A percentile compares a stretch with the other conserved stretches of the same genome.
phyloP scores from a whole-genome alignment of 83 land plant species.

The Diphasiastrum complanatum region DNA sequence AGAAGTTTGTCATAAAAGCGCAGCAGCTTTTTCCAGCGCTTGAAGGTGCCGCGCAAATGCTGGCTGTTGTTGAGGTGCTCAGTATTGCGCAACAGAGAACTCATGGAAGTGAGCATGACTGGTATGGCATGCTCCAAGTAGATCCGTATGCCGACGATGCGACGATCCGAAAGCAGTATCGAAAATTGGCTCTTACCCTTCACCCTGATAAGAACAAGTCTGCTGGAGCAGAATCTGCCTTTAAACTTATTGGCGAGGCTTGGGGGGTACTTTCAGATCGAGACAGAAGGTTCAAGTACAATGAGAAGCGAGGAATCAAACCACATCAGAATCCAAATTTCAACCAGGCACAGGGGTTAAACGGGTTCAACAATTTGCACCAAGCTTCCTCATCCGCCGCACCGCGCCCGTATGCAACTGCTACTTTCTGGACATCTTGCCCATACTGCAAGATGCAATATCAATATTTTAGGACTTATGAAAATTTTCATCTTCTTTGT shows the following conservation, averaged over 20 bases:
- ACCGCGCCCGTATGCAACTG: neutral
- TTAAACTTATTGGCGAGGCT: conserved; percentile 48
- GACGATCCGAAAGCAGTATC: conserved; percentile 33
- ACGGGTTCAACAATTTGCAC: neutral
- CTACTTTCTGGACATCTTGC: conserved; percentile 50
- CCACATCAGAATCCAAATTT: too few species aligned
- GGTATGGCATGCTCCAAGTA: conserved; percentile 43
- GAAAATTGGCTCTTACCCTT: conserved; percentile 41
- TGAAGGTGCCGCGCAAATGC: conserved; percentile 37
- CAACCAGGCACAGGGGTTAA: neutral
- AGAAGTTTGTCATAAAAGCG: conserved; percentile 41
- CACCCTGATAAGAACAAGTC: conserved; percentile 45
- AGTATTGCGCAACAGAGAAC: conserved; percentile 26
- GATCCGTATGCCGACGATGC: conserved; percentile 15
- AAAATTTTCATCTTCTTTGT: too few species aligned
- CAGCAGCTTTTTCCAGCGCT: conserved; percentile 31
- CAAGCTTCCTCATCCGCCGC: neutral
- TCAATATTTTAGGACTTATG: conserved; percentile 20
- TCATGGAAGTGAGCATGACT: conserved; percentile 39
- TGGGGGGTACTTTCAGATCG: conserved; percentile 48
- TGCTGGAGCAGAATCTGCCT: conserved; percentile 47
- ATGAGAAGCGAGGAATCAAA: conserved; percentile 23
- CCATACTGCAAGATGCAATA: conserved; percentile 31
- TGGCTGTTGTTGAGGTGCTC: conserved; percentile 44
- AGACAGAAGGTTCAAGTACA: conserved; percentile 34